Base-by-base conservation (phyloP, 2,329 filamentous ascomycete genomes). In the Sarocladiaceae sp. region DNA sequence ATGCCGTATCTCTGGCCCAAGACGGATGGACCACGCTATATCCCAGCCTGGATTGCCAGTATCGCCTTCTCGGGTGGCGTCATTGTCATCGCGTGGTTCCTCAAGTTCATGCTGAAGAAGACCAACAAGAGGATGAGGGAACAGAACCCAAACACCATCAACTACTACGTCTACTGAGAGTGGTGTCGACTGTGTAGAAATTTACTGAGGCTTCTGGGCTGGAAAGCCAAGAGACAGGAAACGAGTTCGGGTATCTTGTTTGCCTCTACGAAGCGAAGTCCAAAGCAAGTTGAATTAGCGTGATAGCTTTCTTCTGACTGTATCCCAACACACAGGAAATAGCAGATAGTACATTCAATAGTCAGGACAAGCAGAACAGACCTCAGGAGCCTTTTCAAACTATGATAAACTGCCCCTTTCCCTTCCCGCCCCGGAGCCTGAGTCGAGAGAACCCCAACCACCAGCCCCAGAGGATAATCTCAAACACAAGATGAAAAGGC, bases 61-160 rank as follows among this genome's bases (percentile, higher is more conserved):
- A 61, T 72, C 45, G 68, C 45, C 2, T 59, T 59, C 40, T 61
- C 56, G 23, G 57, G 59, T 3, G 55, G 62, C 3, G 65, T 65
- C 1, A 59, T 61, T 27, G 51, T 58, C 5, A 53, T 55, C 34
- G 66, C 64, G 4, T 69, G 65, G 66, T 35, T 58, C 4, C 56
- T 67, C 51, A 57, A 53, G 45, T 37, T 57, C 10, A 54, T 57
- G 45, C 50, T 70, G 45, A 60, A 57, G 47, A 53, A 58, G 16
- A 53, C 56, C 32, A 69, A 70, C 48, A 57, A 55, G 46, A 63
- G 62, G 54, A 53, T 58, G 9, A 46, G 50, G 15, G 45, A 46
- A 26, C 41, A 44, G 3, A 52, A 61, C 15, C 49, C 51, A 1
- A 45, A 51, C 7, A 51, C 50, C 3, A 51, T 50, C 15, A 57